Base-by-base conservation (phyloP, 2,329 filamentous ascomycete species). In the Apiospora hydei region DNA sequence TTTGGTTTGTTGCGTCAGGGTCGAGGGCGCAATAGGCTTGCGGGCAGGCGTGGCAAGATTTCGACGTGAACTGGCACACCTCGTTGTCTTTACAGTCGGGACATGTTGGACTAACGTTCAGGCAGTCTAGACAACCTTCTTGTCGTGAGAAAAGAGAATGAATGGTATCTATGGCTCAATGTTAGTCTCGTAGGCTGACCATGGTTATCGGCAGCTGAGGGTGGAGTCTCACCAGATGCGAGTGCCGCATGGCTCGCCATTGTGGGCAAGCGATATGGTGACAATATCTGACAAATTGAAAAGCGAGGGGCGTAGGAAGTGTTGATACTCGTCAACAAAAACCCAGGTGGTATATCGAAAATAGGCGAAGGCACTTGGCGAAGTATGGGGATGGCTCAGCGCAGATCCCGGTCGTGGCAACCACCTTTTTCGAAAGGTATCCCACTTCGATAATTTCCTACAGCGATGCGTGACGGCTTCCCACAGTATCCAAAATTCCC, bases 1-100 rank as follows among this genome's bases (percentile, higher is more conserved):
- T 34, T 8, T 66, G 64, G 24, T 71, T 34, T 18, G 73, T 21
- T 2, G 68, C 43, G 38, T 71, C 70, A 61, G 75, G 77, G 61
- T 82, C 80, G 49, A 76, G 73, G 69, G 82, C 79, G 77, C 89
- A 89, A 73, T 87, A 78, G 21, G 85, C 84, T 71, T 82, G 81
- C 11, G 86, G 77, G 74, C 88, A 90, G 74, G 84, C 80, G 1
- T 77, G 80, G 77, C 87, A 89, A 66, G 81, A 83, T 61, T 72
- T 71, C 8, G 85, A 79, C 8, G 84, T 85, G 71, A 85, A 84
- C 72, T 83, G 81, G 75, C 88, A 90, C 64, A 77, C 81, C 72
- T 86, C 78, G 34, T 80, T 81, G 30, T 69, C 44, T 49, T 38
- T n/a, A 38, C 67, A 69, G 13, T 49, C 13, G 21, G 67, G 67